Conservation (phyloP, 73 alveolate genomes). For the Tetrahymena malaccensis region DNA sequence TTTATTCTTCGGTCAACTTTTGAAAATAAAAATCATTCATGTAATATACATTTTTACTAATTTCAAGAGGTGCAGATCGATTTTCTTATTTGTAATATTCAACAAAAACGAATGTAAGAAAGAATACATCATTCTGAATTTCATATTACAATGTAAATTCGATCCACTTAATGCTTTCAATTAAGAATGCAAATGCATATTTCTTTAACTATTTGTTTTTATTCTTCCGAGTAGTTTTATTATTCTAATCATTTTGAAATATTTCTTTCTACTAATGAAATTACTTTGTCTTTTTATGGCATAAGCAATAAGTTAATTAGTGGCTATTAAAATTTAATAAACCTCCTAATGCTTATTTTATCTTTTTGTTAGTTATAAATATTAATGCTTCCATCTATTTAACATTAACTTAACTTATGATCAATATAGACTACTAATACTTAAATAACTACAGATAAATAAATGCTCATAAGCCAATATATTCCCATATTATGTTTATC, state of each 20-base stretch:
- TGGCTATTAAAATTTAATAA: not conserved
- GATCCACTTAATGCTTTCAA: not conserved
- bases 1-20: slow-evolving; percentile 36
- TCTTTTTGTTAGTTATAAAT: not conserved
- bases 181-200: not conserved
- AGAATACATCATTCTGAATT: not conserved
- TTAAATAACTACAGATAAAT: not conserved
- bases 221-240: too few species aligned
- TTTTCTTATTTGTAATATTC: not conserved
- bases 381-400: not conserved
- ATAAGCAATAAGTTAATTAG: not conserved
- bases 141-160: not conserved
- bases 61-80: slow-evolving; percentile 30
- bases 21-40: not conserved
- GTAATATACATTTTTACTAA: slow-evolving; percentile 12
- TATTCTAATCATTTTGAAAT: not conserved
- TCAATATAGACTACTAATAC: not conserved
- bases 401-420: not conserved
- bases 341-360: not conserved
- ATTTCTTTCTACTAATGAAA: too few species aligned
- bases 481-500: not conserved
- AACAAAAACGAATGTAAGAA: not conserved
- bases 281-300: not conserved
- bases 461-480: not conserved
- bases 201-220: not conserved